Percentiles rank a stretch among this genome's conserved stretches.
phyloP scores from a whole-genome alignment of 805 yeast genomes.

The Komagataella pastoris region DNA sequence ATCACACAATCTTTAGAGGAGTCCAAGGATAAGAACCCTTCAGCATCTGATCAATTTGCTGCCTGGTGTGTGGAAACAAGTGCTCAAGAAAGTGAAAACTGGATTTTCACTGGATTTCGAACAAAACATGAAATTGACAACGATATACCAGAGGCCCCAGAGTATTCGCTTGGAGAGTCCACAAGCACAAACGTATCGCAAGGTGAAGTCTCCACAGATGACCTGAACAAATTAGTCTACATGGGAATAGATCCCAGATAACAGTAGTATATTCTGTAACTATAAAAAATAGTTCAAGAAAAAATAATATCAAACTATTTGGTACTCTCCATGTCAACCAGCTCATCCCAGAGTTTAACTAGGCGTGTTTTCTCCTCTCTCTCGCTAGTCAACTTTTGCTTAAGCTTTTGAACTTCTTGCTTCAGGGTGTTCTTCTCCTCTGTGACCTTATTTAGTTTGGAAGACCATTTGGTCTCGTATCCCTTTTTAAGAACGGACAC shows the following conservation, averaged over 20 bases:
- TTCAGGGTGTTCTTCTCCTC: conserved; percentile 29
- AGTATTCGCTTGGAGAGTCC: conserved; percentile 2
- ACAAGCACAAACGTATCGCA: neutral
- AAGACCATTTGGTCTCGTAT: conserved; percentile 39
- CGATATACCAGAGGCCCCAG: conserved; percentile 10
- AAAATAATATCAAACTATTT: no score
- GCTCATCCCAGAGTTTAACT: conserved; percentile 33
- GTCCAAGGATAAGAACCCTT: conserved; percentile 13
- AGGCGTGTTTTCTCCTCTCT: conserved; percentile 45
- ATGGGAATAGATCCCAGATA: neutral
- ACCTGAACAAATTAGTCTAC: neutral
- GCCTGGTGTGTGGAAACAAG: conserved; percentile 51
- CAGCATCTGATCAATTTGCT: conserved; percentile 50
- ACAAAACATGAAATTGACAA: conserved; percentile 33
- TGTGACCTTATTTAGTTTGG: conserved; percentile 25
- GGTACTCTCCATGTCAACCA: conserved; percentile 3
- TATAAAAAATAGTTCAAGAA: neutral
- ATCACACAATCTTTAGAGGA: conserved; percentile 21
- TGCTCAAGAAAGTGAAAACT: conserved; percentile 37
- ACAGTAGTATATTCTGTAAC: neutral
- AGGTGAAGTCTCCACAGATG: neutral
- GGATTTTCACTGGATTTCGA: conserved; percentile 48
- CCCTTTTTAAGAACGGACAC: conserved; percentile 47
- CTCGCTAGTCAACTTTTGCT: conserved; percentile 33
- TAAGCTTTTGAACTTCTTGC: conserved; percentile 40